Conservation (phyloP, 2,329 filamentous ascomycete species). For the Endothia cerciana region DNA sequence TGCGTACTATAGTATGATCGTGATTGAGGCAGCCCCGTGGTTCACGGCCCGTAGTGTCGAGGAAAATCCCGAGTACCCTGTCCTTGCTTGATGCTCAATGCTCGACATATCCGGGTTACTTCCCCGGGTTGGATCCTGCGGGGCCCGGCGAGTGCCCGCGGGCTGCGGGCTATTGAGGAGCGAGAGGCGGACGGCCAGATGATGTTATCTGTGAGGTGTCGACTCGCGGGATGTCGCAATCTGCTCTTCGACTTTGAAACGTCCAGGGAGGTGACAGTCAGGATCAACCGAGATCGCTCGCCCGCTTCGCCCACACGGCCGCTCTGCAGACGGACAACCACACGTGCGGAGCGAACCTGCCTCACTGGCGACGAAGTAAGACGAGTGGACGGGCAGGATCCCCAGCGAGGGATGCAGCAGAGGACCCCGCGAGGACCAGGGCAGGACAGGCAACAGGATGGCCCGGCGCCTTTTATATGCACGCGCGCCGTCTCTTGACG, state of each 20-base stretch:
- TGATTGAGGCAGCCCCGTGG: conserved; percentile 7
- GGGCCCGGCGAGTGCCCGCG: background rate
- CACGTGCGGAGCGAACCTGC: background rate
- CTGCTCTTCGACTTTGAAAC: conserved; percentile 2
- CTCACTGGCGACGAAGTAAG: background rate
- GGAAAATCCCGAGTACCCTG: conserved; percentile 4
- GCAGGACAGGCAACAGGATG: background rate
- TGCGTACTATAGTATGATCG: too few species aligned
- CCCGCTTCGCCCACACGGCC: too few species aligned
- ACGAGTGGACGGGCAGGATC: background rate
- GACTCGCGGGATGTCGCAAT: conserved; percentile 1
- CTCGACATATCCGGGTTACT: conserved; percentile 11
- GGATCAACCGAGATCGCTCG: conserved; percentile 1
- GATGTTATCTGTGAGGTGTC: background rate
- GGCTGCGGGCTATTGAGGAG: background rate
- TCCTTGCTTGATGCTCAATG: conserved; percentile 10
- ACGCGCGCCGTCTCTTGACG: background rate
- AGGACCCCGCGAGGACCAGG: background rate
- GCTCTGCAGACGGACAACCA: background rate
- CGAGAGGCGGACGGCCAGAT: background rate
- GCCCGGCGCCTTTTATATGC: background rate
- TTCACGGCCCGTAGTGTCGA: background rate
- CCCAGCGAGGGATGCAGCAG: background rate
- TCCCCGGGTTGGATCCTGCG: conserved; percentile 5
- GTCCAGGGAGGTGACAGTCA: background rate